Evolutionary conservation across 805 yeast genomes (phyloP), one percentile per base, ranked within the genome.

Genomic region (Gaillardinia entomophila): DNA sequence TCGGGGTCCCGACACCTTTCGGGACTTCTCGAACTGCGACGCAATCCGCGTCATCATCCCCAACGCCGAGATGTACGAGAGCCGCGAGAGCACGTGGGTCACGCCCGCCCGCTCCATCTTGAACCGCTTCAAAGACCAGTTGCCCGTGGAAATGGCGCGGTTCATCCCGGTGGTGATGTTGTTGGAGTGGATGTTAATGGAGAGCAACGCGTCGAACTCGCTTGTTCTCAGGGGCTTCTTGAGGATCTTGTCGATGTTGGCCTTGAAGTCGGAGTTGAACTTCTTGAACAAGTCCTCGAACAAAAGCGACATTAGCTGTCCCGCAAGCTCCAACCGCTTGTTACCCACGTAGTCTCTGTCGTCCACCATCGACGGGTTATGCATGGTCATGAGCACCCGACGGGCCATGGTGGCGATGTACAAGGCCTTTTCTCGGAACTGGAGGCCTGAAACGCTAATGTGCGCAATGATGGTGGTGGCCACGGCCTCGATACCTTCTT

Each of bases 91-190:
- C 25, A 92, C 97, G 57, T 92, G 98, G 3, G 98, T 92, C 32
- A 92, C 98, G 64, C 98, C 98, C 0, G 98, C 98, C 40, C 98
- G 77, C 63, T 92, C 98, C 99, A 92, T 92, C 80, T 89, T 90
- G 71, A 92, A 92, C 66, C 99, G 83, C 63, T 92, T 92, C 53
- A 92, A 72, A 2, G 97, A 87, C 99, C 99, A 92, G 58, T 92
- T 92, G 47, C 99, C 99, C 0, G 99, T 92, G 12, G 97, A 89
- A 30, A 92, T 92, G 27, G 99, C 97, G 51, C 97, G 75, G 55
- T 88, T 89, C 59, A 92, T 67, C 19, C 98, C 98, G 53, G 83
- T 82, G 11, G 98, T 87, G 44, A 92, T 89, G 51, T 89, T 88
- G 49, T 85, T 85, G 4, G 96, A 83, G 56, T 90, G 96, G 32